Conservation (phyloP, 2,329 filamentous ascomycete species). For the Tympanopsis confertula region DNA sequence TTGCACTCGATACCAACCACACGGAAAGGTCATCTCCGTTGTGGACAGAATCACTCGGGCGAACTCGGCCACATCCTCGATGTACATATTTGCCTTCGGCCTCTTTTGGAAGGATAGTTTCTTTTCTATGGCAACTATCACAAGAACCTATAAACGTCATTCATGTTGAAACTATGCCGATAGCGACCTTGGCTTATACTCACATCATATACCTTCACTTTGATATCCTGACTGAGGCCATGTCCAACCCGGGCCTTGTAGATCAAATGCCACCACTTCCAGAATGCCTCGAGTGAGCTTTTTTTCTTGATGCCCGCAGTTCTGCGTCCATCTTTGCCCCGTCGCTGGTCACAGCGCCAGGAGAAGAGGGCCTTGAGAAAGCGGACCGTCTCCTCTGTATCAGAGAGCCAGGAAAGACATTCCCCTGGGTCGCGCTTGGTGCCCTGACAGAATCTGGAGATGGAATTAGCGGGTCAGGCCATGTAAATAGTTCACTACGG, state of each 20-base stretch:
- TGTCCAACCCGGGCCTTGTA: conserved; percentile 6
- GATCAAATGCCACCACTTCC: conserved; percentile 10
- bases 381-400: conserved; percentile 13
- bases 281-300: conserved; percentile 10
- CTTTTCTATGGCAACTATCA: conserved; percentile 12
- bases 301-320: conserved; percentile 6
- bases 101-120: conserved; percentile 8
- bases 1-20: conserved; percentile 13
- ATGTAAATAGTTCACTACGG: too few species aligned
- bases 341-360: conserved; percentile 9
- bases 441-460: conserved; percentile 10
- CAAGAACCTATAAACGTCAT: conserved; percentile 10
- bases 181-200: not conserved
- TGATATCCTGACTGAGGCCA: conserved; percentile 7
- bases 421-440: conserved; percentile 8
- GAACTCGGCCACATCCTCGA: conserved; percentile 18
- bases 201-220: conserved; percentile 5
- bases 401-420: conserved; percentile 9
- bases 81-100: conserved; percentile 16
- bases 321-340: conserved; percentile 6
- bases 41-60: conserved; percentile 13
- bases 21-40: conserved; percentile 15
- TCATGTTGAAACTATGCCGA: conserved; percentile 1
- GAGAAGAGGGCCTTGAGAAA: conserved; percentile 12
- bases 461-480: not conserved